Conservation (phyloP, 257 asterid genomes). For the Penstemon eatonii region DNA sequence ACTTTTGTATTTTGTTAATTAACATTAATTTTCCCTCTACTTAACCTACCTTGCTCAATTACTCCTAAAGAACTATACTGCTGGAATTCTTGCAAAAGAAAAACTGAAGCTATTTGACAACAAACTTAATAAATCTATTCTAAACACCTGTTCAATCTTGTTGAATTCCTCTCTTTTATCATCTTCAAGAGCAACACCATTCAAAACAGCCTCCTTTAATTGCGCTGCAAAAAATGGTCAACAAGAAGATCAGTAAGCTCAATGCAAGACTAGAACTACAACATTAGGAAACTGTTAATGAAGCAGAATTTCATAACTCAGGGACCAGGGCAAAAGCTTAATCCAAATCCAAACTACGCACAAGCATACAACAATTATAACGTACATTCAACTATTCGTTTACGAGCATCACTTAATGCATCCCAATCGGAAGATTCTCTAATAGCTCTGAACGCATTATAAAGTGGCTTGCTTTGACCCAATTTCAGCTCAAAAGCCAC, state of each 20-base stretch:
- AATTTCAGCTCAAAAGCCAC: slow-evolving; percentile 82
- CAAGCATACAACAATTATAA: neutral
- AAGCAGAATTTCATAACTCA: slow-evolving; percentile 7
- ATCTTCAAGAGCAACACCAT: slow-evolving; percentile 90
- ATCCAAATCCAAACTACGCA: neutral
- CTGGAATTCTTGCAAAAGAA: neutral
- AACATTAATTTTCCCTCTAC: neutral
- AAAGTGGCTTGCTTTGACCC: slow-evolving; percentile 93
- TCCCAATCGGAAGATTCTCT: slow-evolving; percentile 83
- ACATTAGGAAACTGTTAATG: neutral
- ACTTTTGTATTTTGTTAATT: neutral
- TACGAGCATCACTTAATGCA: slow-evolving; percentile 77
- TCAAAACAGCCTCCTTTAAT: slow-evolving; percentile 89
- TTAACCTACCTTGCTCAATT: slow-evolving; percentile 5
- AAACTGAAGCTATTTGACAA: neutral
- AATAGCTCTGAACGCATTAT: slow-evolving; percentile 82
- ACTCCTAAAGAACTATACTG: neutral
- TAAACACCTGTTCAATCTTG: slow-evolving; percentile 79
- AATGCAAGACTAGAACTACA: slow-evolving; percentile 10
- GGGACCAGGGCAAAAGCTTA: slow-evolving; percentile 2
- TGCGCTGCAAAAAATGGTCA: slow-evolving; percentile 56
- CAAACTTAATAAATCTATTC: slow-evolving; percentile 5
- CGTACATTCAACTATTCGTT: slow-evolving; percentile 87
- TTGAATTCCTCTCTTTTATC: slow-evolving; percentile 85
- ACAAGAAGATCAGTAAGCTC: slow-evolving; percentile 22